Evolutionary conservation across 176 grass and related monocot genomes (phyloP).

Genomic region (Typha latifolia): DNA sequence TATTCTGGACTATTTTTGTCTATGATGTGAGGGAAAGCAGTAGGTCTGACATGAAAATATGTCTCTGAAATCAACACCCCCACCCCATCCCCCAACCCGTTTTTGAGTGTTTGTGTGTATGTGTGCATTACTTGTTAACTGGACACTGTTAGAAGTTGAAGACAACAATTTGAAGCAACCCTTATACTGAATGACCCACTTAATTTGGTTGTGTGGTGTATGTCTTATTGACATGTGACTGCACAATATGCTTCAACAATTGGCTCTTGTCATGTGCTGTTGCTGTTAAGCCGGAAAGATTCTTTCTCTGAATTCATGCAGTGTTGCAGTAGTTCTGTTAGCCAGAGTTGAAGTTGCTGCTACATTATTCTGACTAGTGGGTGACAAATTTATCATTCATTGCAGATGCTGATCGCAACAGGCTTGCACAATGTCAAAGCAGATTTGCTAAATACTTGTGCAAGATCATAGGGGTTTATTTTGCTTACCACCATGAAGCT

Average conservation of each 20-base stretch:
- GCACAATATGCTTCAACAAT: background rate
- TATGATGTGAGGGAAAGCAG: too few relatives aligned
- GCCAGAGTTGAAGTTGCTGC: constrained; percentile 1
- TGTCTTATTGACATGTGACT: background rate
- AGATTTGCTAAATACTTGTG: constrained; percentile 74
- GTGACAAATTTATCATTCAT: constrained; percentile 3
- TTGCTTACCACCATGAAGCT: constrained; percentile 60
- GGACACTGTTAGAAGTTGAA: too few relatives aligned
- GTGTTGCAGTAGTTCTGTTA: background rate
- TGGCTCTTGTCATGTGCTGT: background rate
- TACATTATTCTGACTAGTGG: background rate
- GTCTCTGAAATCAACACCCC: too few relatives aligned
- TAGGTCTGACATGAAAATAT: too few relatives aligned
- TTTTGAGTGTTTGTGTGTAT: too few relatives aligned
- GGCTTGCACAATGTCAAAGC: constrained; percentile 47
- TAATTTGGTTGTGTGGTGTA: background rate
- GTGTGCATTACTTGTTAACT: too few relatives aligned
- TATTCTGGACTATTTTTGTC: too few relatives aligned
- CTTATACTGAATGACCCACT: background rate
- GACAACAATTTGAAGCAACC: background rate
- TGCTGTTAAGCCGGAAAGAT: background rate
- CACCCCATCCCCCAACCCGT: too few relatives aligned
- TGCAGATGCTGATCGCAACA: constrained; percentile 61
- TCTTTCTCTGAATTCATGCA: background rate
- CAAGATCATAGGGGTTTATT: constrained; percentile 80